Evolutionary conservation across 352 stramenopile species (phyloP).

Genomic region (Phytophthora sojae): DNA sequence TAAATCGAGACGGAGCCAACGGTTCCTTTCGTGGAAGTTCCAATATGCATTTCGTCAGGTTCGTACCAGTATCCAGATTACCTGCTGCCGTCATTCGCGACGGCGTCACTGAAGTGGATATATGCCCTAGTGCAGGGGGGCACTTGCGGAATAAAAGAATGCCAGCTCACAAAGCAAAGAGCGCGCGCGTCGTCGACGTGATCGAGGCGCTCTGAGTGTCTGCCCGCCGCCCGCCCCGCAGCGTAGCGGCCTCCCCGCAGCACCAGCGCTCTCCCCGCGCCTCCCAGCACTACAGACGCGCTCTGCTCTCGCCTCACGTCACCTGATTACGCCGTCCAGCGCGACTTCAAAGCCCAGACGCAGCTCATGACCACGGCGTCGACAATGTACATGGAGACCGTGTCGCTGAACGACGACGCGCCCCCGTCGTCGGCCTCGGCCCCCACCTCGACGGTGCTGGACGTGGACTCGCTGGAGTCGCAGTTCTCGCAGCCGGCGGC

Average conservation of each 20-base stretch:
- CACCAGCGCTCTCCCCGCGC: background rate
- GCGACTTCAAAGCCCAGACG: constrained; percentile 15
- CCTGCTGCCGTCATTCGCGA: background rate
- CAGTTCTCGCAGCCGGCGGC: constrained; percentile 46
- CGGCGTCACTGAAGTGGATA: constrained; percentile 17
- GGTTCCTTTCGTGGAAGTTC: constrained; percentile 17
- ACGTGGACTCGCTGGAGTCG: constrained; percentile 61
- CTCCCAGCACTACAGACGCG: background rate
- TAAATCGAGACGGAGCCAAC: constrained; percentile 10
- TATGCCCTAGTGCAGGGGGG: constrained; percentile 9
- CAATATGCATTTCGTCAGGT: constrained; percentile 7
- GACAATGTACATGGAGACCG: constrained; percentile 69
- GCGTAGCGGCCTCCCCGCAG: background rate
- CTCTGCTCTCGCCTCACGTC: background rate
- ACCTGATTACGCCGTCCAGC: constrained; percentile 1
- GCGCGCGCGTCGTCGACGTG: constrained; percentile 6
- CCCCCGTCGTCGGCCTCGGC: constrained; percentile 8
- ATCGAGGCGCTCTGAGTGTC: background rate
- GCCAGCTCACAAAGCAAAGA: constrained; percentile 32
- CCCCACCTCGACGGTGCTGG: constrained; percentile 27
- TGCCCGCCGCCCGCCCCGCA: background rate
- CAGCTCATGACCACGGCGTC: constrained; percentile 36
- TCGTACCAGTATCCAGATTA: background rate
- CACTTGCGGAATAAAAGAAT: constrained; percentile 7
- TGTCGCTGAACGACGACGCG: constrained; percentile 78